Evolutionary conservation across 2,329 filamentous ascomycete genomes (phyloP), one percentile per base, ranked within the genome.

Genomic region (Trichoderma sp.): DNA sequence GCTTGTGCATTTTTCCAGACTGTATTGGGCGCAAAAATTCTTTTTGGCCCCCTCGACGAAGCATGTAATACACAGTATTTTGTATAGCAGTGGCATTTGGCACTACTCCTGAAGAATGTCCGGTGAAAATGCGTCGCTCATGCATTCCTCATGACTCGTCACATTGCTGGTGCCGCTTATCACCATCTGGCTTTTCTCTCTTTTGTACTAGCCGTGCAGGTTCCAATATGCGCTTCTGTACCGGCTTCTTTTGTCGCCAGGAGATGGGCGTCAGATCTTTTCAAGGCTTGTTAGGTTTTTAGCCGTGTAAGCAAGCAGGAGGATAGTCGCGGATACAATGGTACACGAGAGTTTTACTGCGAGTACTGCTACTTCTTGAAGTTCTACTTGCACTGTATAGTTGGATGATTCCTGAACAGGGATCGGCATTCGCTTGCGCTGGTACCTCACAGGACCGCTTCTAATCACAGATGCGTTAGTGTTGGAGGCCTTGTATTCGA

Each of bases 151-250:
- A 65, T 57, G 62, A 33, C 53, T 57, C 37, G 52, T 35, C 14
- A 27, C 53, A 24, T 35, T 19, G 27, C 31, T 35, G 53, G 27
- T 56, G 37, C 40, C 11, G 62, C 14, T 35, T 16, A 66, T 57
- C 52, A 21, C 21, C 24, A 47, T 57, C 24, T 14, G 27, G 11
- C 13, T 2, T 40, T 19, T n/a, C 37, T 24, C 47, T 19, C 16
- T 33, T 65, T 57, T 14, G 52, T 37, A 47, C 57, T 57, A 47
- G 52, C 21, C 21, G 27, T 33, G 37, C n/a, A 66, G 62, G 52
- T 66, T 47, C 19, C 13, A 47, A 49, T 59, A 47, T 35, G 24
- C 5, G 37, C 49, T 14, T 66, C 53, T 35, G 14, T 14, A 8
- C 21, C 13, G 19, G 7, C 57, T 24, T 27, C 31, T 57, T 5